phyloP scores from a whole-genome alignment of 2,329 filamentous ascomycete genomes.

The Cercospora sp. region DNA sequence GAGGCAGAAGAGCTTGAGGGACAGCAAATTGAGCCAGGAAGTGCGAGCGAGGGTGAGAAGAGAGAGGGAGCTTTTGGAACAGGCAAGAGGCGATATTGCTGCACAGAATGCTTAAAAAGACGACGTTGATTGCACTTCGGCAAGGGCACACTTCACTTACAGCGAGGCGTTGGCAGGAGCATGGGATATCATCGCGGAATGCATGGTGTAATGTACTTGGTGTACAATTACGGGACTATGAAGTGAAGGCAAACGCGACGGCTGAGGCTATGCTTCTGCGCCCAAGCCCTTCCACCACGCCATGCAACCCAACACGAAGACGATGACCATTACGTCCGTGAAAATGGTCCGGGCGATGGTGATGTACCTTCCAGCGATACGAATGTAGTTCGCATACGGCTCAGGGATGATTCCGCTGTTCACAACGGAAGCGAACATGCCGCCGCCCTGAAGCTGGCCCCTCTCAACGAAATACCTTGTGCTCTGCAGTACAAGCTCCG shows the following conservation, averaged over 20 bases:
- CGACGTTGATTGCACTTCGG: neutral
- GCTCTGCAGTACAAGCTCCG: slow-evolving; percentile 70
- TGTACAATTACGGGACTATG: slow-evolving; percentile 5
- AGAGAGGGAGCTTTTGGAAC: slow-evolving; percentile 60
- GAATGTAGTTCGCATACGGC: slow-evolving; percentile 62
- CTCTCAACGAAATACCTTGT: slow-evolving; percentile 70
- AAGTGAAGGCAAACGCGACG: neutral
- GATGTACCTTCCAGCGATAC: slow-evolving; percentile 63
- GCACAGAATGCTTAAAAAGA: slow-evolving; percentile 19
- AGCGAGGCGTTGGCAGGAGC: slow-evolving; percentile 1
- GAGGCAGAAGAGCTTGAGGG: slow-evolving; percentile 52
- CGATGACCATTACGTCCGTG: slow-evolving; percentile 70
- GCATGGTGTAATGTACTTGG: neutral
- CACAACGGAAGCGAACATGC: slow-evolving; percentile 63
- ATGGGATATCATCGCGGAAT: neutral
- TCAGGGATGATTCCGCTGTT: slow-evolving; percentile 62
- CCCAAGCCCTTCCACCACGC: slow-evolving; percentile 48
- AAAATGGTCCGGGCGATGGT: slow-evolving; percentile 72
- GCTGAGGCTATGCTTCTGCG: slow-evolving; percentile 21
- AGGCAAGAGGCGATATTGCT: slow-evolving; percentile 53
- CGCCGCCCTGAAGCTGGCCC: slow-evolving; percentile 56
- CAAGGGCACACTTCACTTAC: neutral
- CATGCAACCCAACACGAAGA: slow-evolving; percentile 69
- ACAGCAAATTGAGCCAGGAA: slow-evolving; percentile 56
- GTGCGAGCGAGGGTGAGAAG: slow-evolving; percentile 59